Evolutionary conservation across 2,329 filamentous ascomycete species (phyloP).

Genomic region (Aphanoascus verrucosus): DNA sequence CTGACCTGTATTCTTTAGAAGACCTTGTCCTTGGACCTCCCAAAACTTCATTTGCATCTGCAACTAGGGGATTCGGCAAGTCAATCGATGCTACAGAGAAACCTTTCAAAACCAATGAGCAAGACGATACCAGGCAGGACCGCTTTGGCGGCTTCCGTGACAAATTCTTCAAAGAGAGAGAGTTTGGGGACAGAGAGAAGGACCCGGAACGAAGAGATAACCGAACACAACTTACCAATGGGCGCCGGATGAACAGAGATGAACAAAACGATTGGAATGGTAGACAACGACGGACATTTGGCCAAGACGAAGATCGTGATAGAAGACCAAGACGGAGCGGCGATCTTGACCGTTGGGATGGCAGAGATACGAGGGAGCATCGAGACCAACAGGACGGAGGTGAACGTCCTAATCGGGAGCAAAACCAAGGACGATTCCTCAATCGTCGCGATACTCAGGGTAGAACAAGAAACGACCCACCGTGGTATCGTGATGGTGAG

Average conservation of each 20-base stretch:
- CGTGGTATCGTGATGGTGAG: slow-evolving; percentile 57
- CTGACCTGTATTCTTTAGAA: slow-evolving; percentile 40
- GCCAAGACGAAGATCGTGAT: slow-evolving; percentile 32
- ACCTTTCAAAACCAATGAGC: slow-evolving; percentile 40
- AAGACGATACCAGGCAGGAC: slow-evolving; percentile 48
- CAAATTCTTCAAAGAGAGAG: slow-evolving; percentile 32
- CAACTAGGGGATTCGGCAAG: slow-evolving; percentile 48
- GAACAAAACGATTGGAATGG: slow-evolving; percentile 36
- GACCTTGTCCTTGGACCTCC: slow-evolving; percentile 80
- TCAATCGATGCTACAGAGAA: slow-evolving; percentile 38
- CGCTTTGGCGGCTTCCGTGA: slow-evolving; percentile 50
- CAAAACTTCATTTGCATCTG: slow-evolving; percentile 70
- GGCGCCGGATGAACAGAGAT: slow-evolving; percentile 25
- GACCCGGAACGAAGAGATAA: slow-evolving; percentile 31
- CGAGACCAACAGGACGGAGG: slow-evolving; percentile 47
- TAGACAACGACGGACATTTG: slow-evolving; percentile 32
- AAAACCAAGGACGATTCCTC: slow-evolving; percentile 43
- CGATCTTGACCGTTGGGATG: slow-evolving; percentile 35
- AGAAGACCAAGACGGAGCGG: slow-evolving; percentile 33
- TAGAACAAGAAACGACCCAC: slow-evolving; percentile 55
- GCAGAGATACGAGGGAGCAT: slow-evolving; percentile 40
- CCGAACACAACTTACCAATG: slow-evolving; percentile 24
- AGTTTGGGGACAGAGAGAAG: slow-evolving; percentile 17
- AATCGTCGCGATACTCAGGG: slow-evolving; percentile 54
- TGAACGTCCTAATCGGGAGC: slow-evolving; percentile 43